Base-by-base conservation (phyloP, 345 rosid species). In the Boechera retrofracta region DNA sequence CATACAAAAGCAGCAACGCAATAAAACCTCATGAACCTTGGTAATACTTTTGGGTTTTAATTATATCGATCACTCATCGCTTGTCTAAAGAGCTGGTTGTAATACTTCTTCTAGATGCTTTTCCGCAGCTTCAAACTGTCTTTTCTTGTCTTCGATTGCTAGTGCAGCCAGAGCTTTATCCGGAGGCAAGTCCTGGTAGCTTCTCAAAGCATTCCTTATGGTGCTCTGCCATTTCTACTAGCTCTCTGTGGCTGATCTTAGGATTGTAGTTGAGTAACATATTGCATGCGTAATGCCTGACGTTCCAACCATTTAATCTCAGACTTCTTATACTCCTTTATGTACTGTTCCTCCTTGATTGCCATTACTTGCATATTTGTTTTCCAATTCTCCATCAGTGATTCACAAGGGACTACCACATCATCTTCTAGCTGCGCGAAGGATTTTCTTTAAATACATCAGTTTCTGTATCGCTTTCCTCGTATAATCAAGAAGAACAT, bases 141-240 rank as follows among this genome's bases (percentile, higher is more conserved):
- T 82, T 74, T 86, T 94, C 87, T 89, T 94, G 81, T 90, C 97
- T 87, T 94, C 98, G 9, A 94, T 91, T 26, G 94, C 97, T 76
- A 94, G 56, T 36, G 96, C 91, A 74, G 98, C 97, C 71, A 94
- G 78, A 71, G 98, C 91, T 84, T 89, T 91, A 72, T 91, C 97
- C 76, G 97, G 98, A 21, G 98, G 98, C 77, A 94, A 84, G 82
- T 94, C 98, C 77, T 94, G 97, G 86, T 94, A 94, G 83, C 97
- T 92, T 81, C 97, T 87, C 75, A 94, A 74, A 56, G 97, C 89
- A 77, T 92, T 94, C 97, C 76, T 88, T 90, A 36, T 85, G 76
- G 81, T 94, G 95, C 77, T 90, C 94, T 18, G 86, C 91, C 97
- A 88, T 90, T 72, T 90, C 97, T 64, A 90, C 95, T 69, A 94